Percentiles rank a stretch among this genome's conserved stretches.
phyloP scores from a whole-genome alignment of 306 rosid species.

The Rosa lucieae region DNA sequence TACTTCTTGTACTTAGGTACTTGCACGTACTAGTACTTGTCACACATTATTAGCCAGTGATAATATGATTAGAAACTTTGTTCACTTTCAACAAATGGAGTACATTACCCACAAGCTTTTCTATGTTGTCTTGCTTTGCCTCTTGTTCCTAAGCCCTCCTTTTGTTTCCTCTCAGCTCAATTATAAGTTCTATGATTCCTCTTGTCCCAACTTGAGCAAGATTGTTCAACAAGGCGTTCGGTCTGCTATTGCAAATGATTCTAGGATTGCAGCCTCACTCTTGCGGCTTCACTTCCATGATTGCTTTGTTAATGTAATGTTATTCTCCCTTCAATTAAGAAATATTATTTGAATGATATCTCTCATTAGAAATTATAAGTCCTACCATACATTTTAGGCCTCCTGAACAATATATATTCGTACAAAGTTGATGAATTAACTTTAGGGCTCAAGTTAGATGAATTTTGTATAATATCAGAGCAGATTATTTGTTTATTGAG shows the following conservation, averaged over 20 bases:
- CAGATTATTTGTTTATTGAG: too few relatives aligned
- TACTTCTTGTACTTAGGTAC: not conserved
- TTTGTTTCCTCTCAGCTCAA: slow-evolving; percentile 58
- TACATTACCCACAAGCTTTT: slow-evolving; percentile 25
- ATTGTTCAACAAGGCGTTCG: slow-evolving; percentile 55
- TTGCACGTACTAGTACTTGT: not conserved
- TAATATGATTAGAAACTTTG: not conserved
- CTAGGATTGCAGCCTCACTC: slow-evolving; percentile 90
- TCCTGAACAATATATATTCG: not conserved
- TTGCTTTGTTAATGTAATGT: slow-evolving; percentile 69
- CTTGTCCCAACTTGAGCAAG: slow-evolving; percentile 58
- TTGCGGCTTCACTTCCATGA: slow-evolving; percentile 96
- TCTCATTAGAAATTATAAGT: not conserved
- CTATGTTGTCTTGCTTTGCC: slow-evolving; percentile 36
- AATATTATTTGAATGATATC: not conserved
- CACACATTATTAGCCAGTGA: not conserved
- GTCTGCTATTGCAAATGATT: slow-evolving; percentile 65
- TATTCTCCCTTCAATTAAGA: not conserved
- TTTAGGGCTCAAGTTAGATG: not conserved
- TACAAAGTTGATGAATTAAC: not conserved
- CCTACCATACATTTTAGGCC: not conserved
- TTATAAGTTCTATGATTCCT: slow-evolving; percentile 57
- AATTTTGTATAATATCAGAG: not conserved
- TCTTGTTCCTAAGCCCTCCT: slow-evolving; percentile 54
- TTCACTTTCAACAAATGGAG: slow-evolving; percentile 34